Base-by-base conservation (phyloP, 257 asterid species). In the Ehretia macrophylla region DNA sequence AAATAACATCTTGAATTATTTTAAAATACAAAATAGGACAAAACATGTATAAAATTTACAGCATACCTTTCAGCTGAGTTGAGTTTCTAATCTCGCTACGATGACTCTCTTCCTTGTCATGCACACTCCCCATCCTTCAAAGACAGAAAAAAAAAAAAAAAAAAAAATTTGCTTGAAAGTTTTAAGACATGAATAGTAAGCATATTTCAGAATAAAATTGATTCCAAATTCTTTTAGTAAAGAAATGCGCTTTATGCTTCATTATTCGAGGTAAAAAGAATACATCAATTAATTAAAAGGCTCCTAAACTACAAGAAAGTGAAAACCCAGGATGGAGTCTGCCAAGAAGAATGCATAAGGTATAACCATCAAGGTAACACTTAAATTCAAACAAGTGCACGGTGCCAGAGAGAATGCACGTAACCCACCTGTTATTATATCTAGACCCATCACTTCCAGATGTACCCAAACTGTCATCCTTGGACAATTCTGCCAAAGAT, bases 401-500 rank as follows among this genome's bases (percentile, higher is more conserved):
- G n/a, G n/a, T n/a, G n/a, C n/a, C n/a, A n/a, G n/a, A n/a, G n/a
- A n/a, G 51, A 59, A 40, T 48, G 32, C 11, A 46, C 55, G 35
- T 32, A 39, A 44, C 39, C 14, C 40, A 73, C 71, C 71, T 57
- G 52, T 63, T 40, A 59, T 48, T 71, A 52, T 55, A 58, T 62
- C 68, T 62, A n/a, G 76, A 66, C 48, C 76, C 82, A 62, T 69
- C 82, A 53, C 63, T 68, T 44, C 21, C 45, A 38, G 70, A 51
- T 62, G 71, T 49, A 58, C 60, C 21, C 46, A 51, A 52, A 62
- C 51, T 19, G 65, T 76, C 71, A 63, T 81, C 89, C 67, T 77
- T 77, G 16, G 87, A 82, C 64, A 91, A 72, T 27, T 84, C 84
- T 56, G 83, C 83, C 77, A 91, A 67, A 38, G 88, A 85, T 62